Evolutionary conservation across 257 asterid species (phyloP), one percentile per base, ranked within the genome.

Genomic region (Fraxinus quadrangulata): DNA sequence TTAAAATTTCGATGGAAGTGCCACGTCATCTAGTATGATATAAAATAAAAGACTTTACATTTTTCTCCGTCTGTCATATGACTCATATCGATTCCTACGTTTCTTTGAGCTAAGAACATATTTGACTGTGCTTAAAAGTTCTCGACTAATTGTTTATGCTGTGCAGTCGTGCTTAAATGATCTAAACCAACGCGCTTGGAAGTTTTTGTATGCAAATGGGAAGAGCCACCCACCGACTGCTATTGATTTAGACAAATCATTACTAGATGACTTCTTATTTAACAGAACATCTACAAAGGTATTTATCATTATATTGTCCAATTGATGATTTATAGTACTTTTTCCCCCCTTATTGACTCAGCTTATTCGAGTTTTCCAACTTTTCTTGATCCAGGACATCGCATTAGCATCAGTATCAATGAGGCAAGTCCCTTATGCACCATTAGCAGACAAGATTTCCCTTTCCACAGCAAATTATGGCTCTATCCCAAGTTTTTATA

Each of bases 221-320:
- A 82, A 85, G 76, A 72, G 79, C 61, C 76, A 72, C 2, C 84
- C 78, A 78, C 92, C 94, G 65, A 90, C 92, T 45, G 86, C 94
- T 12, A 88, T 90, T 61, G 87, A 86, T 42, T 85, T 81, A 40
- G 91, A 90, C 54, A 78, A 79, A 47, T 84, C 91, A n/a, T 82
- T 90, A 10, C 16, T 86, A 26, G 87, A 88, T 59, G 90, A 90
- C 3, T 76, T 88, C 66, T 78, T 90, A 77, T 90, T 88, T 75
- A 90, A 85, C 59, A 82, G 84, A 75, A 83, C 89, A 34, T 88
- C 91, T 73, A 78, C 91, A 12, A 90, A 90, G 91, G 94, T 89
- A 83, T 2, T 8, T 37, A 74, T 17, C 31, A 14, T 9, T 47
- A 33, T 6, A 2, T 21, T 14, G 56, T 2, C 6, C 14, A 14